Conservation (phyloP, 1,284 basidiomycete genomes). For the Uromyces viciae-fabae region DNA sequence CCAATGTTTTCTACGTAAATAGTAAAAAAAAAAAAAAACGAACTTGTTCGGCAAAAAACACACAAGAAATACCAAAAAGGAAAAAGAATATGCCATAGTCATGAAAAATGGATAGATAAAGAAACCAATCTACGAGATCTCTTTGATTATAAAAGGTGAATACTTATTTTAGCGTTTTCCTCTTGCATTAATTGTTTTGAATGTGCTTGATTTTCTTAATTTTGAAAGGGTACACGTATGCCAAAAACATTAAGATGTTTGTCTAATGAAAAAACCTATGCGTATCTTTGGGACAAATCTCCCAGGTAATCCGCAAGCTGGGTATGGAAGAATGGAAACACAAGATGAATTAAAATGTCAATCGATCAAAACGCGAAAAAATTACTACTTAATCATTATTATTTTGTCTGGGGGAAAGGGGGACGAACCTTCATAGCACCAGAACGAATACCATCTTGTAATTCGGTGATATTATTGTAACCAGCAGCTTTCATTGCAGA, state of each 20-base stretch:
- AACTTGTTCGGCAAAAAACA: background rate
- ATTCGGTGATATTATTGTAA: slow-evolving; percentile 84
- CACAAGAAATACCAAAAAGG: background rate
- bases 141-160: background rate
- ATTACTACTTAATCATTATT: background rate
- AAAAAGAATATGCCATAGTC: background rate
- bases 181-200: no score
- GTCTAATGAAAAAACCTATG: background rate
- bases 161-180: no score
- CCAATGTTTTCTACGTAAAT: no score
- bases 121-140: background rate
- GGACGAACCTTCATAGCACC: slow-evolving; percentile 76
- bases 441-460: slow-evolving; percentile 73
- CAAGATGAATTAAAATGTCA: background rate
- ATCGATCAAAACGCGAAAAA: background rate
- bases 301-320: slow-evolving; percentile 44
- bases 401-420: background rate
- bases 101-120: background rate
- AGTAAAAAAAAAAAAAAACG: background rate
- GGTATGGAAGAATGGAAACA: background rate
- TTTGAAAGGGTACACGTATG: no score
- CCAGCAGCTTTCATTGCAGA: slow-evolving; percentile 64
- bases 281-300: slow-evolving; percentile 44
- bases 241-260: no score
- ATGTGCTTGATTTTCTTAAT: background rate